Conservation (phyloP, 768 basidiomycete species). For the Naganishia antarctica region DNA sequence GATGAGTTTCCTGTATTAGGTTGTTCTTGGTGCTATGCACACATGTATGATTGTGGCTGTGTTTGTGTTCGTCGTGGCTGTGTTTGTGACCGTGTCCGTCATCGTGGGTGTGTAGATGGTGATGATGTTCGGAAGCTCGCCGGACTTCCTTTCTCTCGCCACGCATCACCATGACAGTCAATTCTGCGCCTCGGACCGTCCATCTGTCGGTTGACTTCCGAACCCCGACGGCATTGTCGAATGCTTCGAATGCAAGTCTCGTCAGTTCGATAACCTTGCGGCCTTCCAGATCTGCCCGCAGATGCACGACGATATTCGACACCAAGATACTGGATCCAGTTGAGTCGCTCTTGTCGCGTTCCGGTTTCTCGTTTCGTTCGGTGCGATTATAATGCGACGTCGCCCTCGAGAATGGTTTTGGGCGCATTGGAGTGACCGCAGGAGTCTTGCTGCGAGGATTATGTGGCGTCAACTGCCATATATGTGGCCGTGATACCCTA, state of each 20-base stretch:
- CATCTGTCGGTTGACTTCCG: constrained; percentile 23
- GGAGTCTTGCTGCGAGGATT: constrained; percentile 32
- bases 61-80: constrained; percentile 2
- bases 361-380: constrained; percentile 22
- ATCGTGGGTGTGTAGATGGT: constrained; percentile 8
- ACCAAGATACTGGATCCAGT: constrained; percentile 52
- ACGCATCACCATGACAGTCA: constrained; percentile 7
- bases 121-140: constrained; percentile 10
- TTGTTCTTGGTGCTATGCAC: neutral
- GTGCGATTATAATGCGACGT: constrained; percentile 22
- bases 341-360: constrained; percentile 32
- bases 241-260: constrained; percentile 32
- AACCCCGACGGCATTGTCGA: constrained; percentile 25
- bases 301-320: constrained; percentile 74
- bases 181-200: constrained; percentile 21
- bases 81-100: constrained; percentile 21
- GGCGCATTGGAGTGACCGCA: constrained; percentile 10
- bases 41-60: neutral
- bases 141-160: constrained; percentile 27
- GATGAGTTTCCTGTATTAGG: neutral
- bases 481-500: constrained; percentile 76
- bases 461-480: constrained; percentile 73
- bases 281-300: constrained; percentile 63
- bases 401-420: constrained; percentile 21
- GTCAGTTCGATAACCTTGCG: constrained; percentile 68